A percentile compares a stretch with the other conserved stretches of the same genome.
These are phyloP conservation scores for Penicillium sp. DNA, from an alignment of 2,329 filamentous ascomycete genomes.

Conservation along the genomic window DNA sequence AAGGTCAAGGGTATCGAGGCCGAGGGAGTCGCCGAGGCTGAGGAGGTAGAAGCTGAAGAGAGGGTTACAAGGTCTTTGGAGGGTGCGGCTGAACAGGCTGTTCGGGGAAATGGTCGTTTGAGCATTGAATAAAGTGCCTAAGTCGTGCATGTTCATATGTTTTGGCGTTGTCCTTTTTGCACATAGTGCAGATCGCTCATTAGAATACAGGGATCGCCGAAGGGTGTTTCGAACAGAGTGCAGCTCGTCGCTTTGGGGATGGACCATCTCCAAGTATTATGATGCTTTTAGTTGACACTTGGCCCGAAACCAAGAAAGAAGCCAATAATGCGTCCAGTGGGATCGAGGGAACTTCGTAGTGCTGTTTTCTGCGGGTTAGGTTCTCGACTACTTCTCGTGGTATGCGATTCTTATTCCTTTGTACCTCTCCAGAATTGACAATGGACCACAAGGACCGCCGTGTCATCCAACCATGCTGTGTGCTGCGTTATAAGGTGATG, in stretches of 20 bases:
- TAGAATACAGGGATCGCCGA: neutral
- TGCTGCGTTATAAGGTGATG: neutral
- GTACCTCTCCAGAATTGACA: too few relatives aligned
- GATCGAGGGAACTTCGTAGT: too few relatives aligned
- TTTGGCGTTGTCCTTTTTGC: neutral
- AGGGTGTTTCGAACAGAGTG: neutral
- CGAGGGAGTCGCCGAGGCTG: conserved; percentile 26
- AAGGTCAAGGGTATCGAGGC: conserved; percentile 64
- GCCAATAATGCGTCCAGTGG: too few relatives aligned
- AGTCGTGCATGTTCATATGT: neutral
- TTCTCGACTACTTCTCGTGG: too few relatives aligned
- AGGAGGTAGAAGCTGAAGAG: conserved; percentile 33
- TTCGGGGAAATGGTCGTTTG: conserved; percentile 5
- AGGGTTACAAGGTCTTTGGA: conserved; percentile 29
- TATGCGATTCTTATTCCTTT: neutral
- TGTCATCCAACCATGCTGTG: neutral
- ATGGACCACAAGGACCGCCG: too few relatives aligned
- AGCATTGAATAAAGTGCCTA: conserved; percentile 19
- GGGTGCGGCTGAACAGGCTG: conserved; percentile 11
- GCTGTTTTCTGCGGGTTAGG: too few relatives aligned
- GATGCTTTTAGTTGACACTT: too few relatives aligned
- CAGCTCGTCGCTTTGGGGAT: too few relatives aligned
- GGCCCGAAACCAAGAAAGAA: too few relatives aligned
- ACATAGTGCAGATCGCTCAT: neutral
- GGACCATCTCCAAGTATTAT: too few relatives aligned